Evolutionary conservation across 2,329 filamentous ascomycete genomes (phyloP), one percentile per base, ranked within the genome.

Genomic region (Gnomoniopsis smithogilvyi): DNA sequence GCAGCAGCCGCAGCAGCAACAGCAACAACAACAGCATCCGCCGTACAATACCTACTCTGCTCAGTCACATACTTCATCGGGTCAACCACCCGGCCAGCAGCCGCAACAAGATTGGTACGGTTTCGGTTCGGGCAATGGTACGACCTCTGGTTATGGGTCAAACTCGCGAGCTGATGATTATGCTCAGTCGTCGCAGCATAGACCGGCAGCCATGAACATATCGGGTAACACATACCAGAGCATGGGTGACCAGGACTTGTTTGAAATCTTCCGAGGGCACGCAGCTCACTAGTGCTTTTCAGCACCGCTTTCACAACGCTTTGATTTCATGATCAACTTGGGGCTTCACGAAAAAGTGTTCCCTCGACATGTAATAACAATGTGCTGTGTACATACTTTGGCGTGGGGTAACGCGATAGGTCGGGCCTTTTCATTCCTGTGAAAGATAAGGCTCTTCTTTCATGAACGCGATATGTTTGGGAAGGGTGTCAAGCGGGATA

Each of bases 91-190:
- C n/a, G 67, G 69, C 24, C 67, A 66, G 43, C 68, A 68, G 24
- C 61, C 66, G 12, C 68, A 71, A 21, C 68, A 70, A 53, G 66
- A 64, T 30, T 75, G 73, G 73, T 74, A 74, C 58, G 67, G 68
- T 7, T 70, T 74, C 54, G 52, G 63, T 8, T 51, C 66, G 41
- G 62, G 65, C 6, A 67, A 66, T 48, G 67, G 49, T 56, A 65
- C 53, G 11, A 52, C 58, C 11, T 58, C 65, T 12, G 62, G 60
- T 21, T 68, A 68, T 59, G 63, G 56, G 47, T 62, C 66, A 34
- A 50, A 61, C 4, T 56, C 59, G 50, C 62, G 45, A 56, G 63
- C 36, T 45, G 50, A 26, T n/a, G 38, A n/a, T 1, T 47, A 58
- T 38, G 55, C 48, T 10, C 55, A 58, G 24, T 24, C 41, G 17